Conservation (phyloP, 768 basidiomycete species). For the Kwoniella europaea region DNA sequence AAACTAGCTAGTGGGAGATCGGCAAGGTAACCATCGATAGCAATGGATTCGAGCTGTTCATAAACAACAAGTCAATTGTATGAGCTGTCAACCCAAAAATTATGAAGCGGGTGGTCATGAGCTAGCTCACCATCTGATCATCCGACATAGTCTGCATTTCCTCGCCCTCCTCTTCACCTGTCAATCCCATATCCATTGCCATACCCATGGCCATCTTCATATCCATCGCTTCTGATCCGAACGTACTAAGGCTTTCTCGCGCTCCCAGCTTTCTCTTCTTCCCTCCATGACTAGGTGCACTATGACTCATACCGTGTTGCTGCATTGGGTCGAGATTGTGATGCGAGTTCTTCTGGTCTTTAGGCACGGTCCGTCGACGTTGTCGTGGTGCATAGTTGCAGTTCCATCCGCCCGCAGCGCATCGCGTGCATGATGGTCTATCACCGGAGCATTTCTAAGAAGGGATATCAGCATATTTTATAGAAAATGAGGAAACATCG, state of each 20-base stretch:
- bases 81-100: background rate
- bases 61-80: conserved; percentile 1
- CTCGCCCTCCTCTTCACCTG: conserved; percentile 50
- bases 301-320: conserved; percentile 14
- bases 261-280: conserved; percentile 50
- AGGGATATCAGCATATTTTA: background rate
- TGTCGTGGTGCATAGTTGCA: conserved; percentile 55
- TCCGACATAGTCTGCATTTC: conserved; percentile 50
- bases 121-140: conserved; percentile 48
- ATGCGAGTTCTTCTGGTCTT: conserved; percentile 35
- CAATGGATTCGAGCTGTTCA: conserved; percentile 50
- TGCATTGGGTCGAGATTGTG: conserved; percentile 24
- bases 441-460: conserved; percentile 54
- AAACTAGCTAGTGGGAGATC: conserved; percentile 50
- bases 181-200: conserved; percentile 51
- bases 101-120: background rate
- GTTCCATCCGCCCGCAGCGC: conserved; percentile 49
- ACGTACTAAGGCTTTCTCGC: conserved; percentile 31
- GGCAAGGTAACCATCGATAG: conserved; percentile 53
- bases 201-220: conserved; percentile 53
- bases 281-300: background rate
- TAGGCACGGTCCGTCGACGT: conserved; percentile 51
- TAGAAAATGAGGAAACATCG: no score
- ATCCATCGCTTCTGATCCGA: conserved; percentile 42
- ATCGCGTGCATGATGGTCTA: conserved; percentile 50